Evolutionary conservation across 208 protist species (phyloP), one percentile per base, ranked within the genome.

Genomic region (Crithidia thermophila): DNA sequence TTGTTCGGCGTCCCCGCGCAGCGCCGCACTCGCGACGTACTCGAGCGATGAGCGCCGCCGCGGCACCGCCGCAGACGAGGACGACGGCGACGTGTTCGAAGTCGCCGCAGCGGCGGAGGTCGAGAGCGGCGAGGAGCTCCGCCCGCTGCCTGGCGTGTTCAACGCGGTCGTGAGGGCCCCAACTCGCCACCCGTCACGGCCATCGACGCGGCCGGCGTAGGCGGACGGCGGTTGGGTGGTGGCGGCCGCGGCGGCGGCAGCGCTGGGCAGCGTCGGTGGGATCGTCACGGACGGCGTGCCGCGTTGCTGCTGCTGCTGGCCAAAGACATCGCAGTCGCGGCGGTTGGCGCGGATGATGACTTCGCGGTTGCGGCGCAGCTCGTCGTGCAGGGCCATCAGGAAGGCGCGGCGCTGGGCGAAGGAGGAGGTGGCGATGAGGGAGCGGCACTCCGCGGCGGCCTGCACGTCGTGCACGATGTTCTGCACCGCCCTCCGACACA

Each of bases 381-480:
- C 75, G 4, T 69, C 65, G 31, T 68, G 67, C 23, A 90, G 77
- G 7, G 73, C 72, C 20, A 46, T 30, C 28, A 90, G 45, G 30
- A 90, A 90, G 23, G 69, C 45, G 16, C 71, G 70, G 28, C 84
- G 73, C 72, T 86, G 84, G 6, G 59, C 60, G 36, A 85, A 65
- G 5, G 75, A 71, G 16, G 78, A 73, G 13, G 73, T 62, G 3
- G 77, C 75, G 10, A 86, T 55, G 20, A 58, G 31, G 1, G 77
- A 40, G 37, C 67, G 76, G 13, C 69, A 68, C 57, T 90, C 84
- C 5, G 66, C 69, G 0, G 84, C 84, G 13, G 71, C 70, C 56
- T 81, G 75, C 10, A 90, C 52, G n/a, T 86, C 67, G 47, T 82
- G 77, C 13, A 82, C 10, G 45, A 82, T 72, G 75, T 86, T 67